phyloP scores from a whole-genome alignment of 352 stramenopile genomes.

The Globisporangium canariense region DNA sequence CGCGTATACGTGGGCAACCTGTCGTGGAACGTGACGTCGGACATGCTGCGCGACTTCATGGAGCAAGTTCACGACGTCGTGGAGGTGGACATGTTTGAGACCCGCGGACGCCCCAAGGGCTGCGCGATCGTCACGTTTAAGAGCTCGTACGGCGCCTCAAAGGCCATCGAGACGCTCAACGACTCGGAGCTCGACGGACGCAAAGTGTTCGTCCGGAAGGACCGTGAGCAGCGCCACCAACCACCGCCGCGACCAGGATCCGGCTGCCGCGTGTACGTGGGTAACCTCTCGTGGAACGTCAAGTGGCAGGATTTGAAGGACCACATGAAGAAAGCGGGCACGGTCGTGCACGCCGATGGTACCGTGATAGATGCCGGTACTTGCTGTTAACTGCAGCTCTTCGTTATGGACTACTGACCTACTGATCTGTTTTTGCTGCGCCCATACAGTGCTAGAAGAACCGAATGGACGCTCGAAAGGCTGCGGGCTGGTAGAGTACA shows the following conservation, averaged over 20 bases:
- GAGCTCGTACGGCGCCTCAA: conserved; percentile 69
- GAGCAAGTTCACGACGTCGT: conserved; percentile 60
- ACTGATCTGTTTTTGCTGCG: too few species aligned
- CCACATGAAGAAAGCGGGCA: conserved; percentile 88
- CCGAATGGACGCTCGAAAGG: conserved; percentile 88
- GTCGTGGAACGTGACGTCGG: conserved; percentile 79
- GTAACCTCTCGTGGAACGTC: conserved; percentile 91
- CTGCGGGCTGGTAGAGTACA: conserved; percentile 76
- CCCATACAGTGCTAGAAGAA: conserved; percentile 62
- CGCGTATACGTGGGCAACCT: conserved; percentile 87
- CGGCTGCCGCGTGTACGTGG: conserved; percentile 80
- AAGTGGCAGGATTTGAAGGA: conserved; percentile 97
- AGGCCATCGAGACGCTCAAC: conserved; percentile 86
- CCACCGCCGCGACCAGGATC: conserved; percentile 26
- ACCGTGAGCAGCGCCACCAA: conserved; percentile 69
- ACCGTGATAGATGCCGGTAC: neutral
- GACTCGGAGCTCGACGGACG: conserved; percentile 90
- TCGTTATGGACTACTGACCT: neutral
- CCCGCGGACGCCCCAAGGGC: conserved; percentile 81
- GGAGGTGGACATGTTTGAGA: conserved; percentile 58
- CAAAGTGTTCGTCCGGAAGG: conserved; percentile 94
- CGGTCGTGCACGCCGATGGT: conserved; percentile 82
- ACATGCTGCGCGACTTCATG: conserved; percentile 86
- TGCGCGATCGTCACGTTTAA: conserved; percentile 94
- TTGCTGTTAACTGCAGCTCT: neutral